phyloP scores from a whole-genome alignment of 306 rosid genomes.

The Corylus avellana region DNA sequence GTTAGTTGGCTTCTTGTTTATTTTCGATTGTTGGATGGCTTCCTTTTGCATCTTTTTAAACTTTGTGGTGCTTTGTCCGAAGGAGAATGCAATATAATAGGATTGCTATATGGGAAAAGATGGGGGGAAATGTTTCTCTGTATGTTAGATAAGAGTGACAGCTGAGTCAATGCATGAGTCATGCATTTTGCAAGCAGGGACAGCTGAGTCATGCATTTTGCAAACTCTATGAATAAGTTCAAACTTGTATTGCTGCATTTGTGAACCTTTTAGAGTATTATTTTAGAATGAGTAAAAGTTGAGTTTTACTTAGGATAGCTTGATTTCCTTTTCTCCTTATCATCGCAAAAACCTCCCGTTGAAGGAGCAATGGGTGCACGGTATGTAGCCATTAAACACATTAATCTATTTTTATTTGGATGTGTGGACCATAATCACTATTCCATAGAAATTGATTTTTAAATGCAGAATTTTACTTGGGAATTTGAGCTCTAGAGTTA shows the following conservation, averaged over 20 bases:
- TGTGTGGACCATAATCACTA: neutral
- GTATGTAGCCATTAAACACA: constrained; percentile 31
- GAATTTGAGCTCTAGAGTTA: neutral
- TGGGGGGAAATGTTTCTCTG: neutral
- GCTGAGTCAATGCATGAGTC: neutral
- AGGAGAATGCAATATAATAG: neutral
- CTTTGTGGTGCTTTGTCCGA: neutral
- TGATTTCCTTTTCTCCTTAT: constrained; percentile 56
- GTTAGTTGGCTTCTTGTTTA: neutral
- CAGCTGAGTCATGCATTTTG: no score
- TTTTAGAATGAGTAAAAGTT: neutral
- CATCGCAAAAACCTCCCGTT: constrained; percentile 54
- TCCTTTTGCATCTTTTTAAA: neutral
- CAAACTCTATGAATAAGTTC: neutral
- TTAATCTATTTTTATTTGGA: neutral
- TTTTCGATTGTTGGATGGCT: neutral
- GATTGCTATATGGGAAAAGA: neutral
- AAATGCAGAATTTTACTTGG: neutral
- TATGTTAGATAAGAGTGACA: neutral
- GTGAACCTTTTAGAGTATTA: neutral
- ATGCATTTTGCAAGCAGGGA: neutral
- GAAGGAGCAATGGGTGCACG: constrained; percentile 28
- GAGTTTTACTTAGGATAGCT: neutral
- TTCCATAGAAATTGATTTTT: neutral
- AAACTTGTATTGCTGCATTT: neutral